Conservation (phyloP, 805 yeast species). For the Lipomyces sp. region DNA sequence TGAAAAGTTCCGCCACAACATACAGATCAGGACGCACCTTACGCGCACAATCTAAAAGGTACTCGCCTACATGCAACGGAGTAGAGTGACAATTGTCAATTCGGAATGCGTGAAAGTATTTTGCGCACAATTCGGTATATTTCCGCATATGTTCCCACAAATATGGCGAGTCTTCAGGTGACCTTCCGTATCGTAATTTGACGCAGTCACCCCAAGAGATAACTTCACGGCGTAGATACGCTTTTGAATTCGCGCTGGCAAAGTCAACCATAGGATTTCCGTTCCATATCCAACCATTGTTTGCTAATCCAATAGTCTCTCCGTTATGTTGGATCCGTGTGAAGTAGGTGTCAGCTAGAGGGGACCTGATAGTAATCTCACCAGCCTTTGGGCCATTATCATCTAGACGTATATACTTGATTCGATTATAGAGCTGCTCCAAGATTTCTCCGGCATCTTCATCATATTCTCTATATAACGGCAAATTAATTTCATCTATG, state of each 20-base stretch:
- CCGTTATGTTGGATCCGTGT: conserved; percentile 72
- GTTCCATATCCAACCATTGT: conserved; percentile 99
- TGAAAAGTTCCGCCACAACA: conserved; percentile 91
- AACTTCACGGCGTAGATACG: conserved; percentile 87
- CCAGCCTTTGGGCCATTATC: conserved; percentile 83
- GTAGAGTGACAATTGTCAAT: conserved; percentile 97
- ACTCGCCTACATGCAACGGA: conserved; percentile 92
- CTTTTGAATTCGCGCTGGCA: conserved; percentile 78
- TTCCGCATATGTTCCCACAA: conserved; percentile 87
- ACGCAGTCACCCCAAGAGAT: conserved; percentile 98
- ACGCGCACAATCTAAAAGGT: conserved; percentile 85
- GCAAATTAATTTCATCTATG: conserved; percentile 76
- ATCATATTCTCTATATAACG: conserved; percentile 74
- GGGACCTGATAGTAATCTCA: conserved; percentile 57
- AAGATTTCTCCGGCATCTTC: conserved; percentile 68
- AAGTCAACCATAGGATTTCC: conserved; percentile 93
- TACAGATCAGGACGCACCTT: conserved; percentile 80
- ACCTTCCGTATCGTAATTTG: conserved; percentile 80
- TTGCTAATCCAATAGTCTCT: conserved; percentile 66
- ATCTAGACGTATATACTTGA: conserved; percentile 75
- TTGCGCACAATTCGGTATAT: conserved; percentile 74
- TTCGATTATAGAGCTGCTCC: conserved; percentile 74
- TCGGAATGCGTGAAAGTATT: conserved; percentile 81
- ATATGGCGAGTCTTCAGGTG: conserved; percentile 82
- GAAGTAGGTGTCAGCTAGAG: conserved; percentile 86